Conservation (phyloP, 225 moss, liverwort and hornwort genomes). For the Straminergon stramineum region DNA sequence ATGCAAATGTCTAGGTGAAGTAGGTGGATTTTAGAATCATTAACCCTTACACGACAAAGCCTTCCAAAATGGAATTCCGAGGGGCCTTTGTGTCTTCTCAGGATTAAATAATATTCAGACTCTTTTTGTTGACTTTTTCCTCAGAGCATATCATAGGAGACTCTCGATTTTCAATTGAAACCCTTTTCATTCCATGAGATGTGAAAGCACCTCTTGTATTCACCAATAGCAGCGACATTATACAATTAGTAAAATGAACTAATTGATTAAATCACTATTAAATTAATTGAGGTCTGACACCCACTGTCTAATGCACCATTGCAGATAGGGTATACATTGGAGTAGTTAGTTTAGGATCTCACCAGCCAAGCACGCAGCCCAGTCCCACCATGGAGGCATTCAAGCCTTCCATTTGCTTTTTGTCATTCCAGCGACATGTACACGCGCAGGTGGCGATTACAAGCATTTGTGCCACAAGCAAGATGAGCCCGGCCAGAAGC, state of each 20-base stretch:
- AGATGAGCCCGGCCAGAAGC: slow-evolving; percentile 25
- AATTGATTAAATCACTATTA: not conserved
- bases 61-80: not conserved
- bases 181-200: not conserved
- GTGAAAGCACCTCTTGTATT: not conserved
- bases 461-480: slow-evolving; percentile 24
- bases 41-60: not conserved
- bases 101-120: not conserved
- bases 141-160: not conserved
- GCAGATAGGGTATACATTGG: not conserved
- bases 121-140: not conserved
- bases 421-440: slow-evolving; percentile 21
- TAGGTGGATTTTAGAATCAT: not conserved
- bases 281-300: not conserved
- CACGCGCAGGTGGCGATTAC: slow-evolving; percentile 24
- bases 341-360: not conserved
- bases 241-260: not conserved
- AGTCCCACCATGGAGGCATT: slow-evolving; percentile 18
- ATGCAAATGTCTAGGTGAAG: not conserved
- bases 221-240: not conserved
- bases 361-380: slow-evolving; percentile 33
- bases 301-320: not conserved
- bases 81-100: not conserved
- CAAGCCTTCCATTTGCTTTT: slow-evolving; percentile 20
- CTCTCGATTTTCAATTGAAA: not conserved